phyloP scores from a whole-genome alignment of 768 basidiomycete species.

The Trametes cingulata region DNA sequence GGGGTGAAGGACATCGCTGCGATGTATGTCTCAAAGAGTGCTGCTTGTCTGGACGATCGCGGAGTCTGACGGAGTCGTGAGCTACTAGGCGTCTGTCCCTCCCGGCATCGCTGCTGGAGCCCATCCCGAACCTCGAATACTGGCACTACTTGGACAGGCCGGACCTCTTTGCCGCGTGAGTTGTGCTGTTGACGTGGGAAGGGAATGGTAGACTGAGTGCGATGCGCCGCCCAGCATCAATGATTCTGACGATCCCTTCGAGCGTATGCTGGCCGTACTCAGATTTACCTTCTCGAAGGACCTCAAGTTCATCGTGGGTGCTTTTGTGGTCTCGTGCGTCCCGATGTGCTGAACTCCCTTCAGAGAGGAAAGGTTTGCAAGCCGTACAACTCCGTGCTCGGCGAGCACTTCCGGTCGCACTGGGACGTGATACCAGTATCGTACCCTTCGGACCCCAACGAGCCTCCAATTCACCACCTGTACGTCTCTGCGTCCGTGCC shows the following conservation, averaged over 20 bases:
- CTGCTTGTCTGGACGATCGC: background rate
- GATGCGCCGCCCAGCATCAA: slow-evolving; percentile 64
- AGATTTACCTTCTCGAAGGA: slow-evolving; percentile 92
- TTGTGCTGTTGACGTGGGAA: slow-evolving; percentile 22
- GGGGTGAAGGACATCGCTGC: slow-evolving; percentile 95
- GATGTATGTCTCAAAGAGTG: slow-evolving; percentile 56
- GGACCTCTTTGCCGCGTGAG: slow-evolving; percentile 89
- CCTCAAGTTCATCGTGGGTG: slow-evolving; percentile 83
- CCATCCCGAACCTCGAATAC: slow-evolving; percentile 94
- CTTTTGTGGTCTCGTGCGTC: background rate
- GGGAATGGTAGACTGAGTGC: background rate
- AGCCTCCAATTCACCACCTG: slow-evolving; percentile 47
- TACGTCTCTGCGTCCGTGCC: slow-evolving; percentile 35
- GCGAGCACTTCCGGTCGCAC: slow-evolving; percentile 87
- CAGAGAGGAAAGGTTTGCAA: slow-evolving; percentile 93
- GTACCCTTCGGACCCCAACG: slow-evolving; percentile 48
- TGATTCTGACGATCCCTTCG: slow-evolving; percentile 88
- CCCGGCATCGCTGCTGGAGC: slow-evolving; percentile 91
- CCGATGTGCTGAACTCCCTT: background rate
- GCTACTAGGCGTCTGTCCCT: slow-evolving; percentile 84
- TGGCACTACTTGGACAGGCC: slow-evolving; percentile 93
- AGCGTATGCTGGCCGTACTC: slow-evolving; percentile 90
- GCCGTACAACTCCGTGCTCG: slow-evolving; percentile 85
- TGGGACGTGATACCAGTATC: slow-evolving; percentile 76
- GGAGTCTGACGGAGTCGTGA: background rate